phyloP scores from a whole-genome alignment of 805 yeast genomes.

The Yamadazyma endophytica region DNA sequence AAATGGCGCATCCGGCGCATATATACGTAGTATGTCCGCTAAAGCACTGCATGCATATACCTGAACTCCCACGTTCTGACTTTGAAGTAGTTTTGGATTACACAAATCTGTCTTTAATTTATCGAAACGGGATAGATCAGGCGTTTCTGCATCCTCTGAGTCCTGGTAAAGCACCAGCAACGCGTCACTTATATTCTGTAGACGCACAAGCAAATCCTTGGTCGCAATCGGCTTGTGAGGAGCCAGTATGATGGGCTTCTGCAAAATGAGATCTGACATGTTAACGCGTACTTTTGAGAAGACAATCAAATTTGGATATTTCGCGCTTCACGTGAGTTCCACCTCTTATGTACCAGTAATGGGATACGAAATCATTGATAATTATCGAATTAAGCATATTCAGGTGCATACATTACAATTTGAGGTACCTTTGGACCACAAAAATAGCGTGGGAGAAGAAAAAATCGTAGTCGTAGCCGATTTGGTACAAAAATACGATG shows the following conservation, averaged over 20 bases:
- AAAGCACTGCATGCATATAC: conserved; percentile 69
- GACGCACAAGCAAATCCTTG: conserved; percentile 55
- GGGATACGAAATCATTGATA: conserved; percentile 16
- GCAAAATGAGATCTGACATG: neutral
- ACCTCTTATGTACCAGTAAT: too few species aligned
- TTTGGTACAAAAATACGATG: conserved; percentile 28
- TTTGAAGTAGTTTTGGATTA: conserved; percentile 54
- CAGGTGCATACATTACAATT: conserved; percentile 19
- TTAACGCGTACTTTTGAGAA: neutral
- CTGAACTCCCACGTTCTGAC: conserved; percentile 65
- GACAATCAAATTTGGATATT: neutral
- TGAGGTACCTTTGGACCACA: conserved; percentile 18
- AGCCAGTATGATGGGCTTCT: conserved; percentile 49
- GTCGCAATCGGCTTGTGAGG: conserved; percentile 54
- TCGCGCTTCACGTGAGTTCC: too few species aligned
- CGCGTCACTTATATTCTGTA: conserved; percentile 58
- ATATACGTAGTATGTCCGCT: conserved; percentile 69
- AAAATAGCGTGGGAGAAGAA: conserved; percentile 3
- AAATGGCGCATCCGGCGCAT: conserved; percentile 90
- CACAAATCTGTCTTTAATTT: conserved; percentile 48
- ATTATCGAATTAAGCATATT: conserved; percentile 16
- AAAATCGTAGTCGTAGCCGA: conserved; percentile 23
- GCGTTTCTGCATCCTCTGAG: conserved; percentile 26
- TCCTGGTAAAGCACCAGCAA: conserved; percentile 60
- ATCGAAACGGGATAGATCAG: conserved; percentile 39